Evolutionary conservation across 2,329 filamentous ascomycete genomes (phyloP).

Genomic region (Pochonia chlamydosporia): DNA sequence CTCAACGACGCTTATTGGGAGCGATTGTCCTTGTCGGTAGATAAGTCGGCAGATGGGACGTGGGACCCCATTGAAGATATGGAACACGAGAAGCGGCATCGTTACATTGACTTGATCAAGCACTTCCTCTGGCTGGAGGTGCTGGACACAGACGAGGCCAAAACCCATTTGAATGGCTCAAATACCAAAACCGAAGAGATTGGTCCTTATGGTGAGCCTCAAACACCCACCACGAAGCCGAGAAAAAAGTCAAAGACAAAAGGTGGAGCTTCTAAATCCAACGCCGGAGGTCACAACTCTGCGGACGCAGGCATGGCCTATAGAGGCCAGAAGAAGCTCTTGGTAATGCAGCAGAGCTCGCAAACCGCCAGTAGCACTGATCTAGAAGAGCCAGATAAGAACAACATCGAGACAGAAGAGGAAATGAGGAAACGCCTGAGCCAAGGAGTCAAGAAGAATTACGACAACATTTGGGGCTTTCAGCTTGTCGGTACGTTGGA

Average conservation of each 20-base stretch:
- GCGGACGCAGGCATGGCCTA: not conserved
- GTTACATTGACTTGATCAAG: slow-evolving; percentile 22
- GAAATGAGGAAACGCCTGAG: slow-evolving; percentile 21
- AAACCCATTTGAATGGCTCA: not conserved
- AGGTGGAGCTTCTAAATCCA: not conserved
- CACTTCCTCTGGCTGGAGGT: slow-evolving; percentile 22
- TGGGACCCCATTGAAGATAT: slow-evolving; percentile 23
- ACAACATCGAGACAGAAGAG: slow-evolving; percentile 21
- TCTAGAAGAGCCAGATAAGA: slow-evolving; percentile 18
- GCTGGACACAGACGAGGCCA: not conserved
- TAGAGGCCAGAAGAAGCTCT: not conserved
- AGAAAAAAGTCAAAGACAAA: slow-evolving; percentile 11
- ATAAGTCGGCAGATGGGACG: slow-evolving; percentile 14
- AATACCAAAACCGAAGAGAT: not conserved
- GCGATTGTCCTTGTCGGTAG: slow-evolving; percentile 13
- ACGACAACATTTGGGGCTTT: slow-evolving; percentile 11
- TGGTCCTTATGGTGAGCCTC: not conserved
- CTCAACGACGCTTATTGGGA: slow-evolving; percentile 20
- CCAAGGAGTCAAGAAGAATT: slow-evolving; percentile 20
- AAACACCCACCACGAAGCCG: slow-evolving; percentile 5
- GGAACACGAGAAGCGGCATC: slow-evolving; percentile 16
- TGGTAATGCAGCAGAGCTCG: not conserved
- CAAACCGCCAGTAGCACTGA: not conserved
- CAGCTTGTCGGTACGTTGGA: slow-evolving; percentile 20
- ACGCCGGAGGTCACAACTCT: not conserved